Evolutionary conservation across 768 basidiomycete species (phyloP).

Genomic region (Suillus subluteus): DNA sequence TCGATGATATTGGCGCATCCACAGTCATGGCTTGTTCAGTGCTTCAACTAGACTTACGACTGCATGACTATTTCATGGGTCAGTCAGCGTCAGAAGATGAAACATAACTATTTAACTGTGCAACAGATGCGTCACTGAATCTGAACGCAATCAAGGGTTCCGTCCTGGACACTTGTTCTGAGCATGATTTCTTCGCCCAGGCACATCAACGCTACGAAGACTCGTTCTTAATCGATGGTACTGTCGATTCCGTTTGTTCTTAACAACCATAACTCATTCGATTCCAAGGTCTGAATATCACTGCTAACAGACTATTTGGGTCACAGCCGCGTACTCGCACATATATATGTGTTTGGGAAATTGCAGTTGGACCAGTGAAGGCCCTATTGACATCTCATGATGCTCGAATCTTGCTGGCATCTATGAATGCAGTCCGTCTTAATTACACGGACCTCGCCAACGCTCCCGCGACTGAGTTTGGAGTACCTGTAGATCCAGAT

Average conservation of each 20-base stretch:
- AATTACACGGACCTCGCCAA: conserved; percentile 81
- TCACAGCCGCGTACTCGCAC: conserved; percentile 82
- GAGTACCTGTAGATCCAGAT: conserved; percentile 72
- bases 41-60: conserved; percentile 73
- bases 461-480: conserved; percentile 73
- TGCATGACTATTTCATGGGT: conserved; percentile 93
- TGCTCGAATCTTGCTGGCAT: conserved; percentile 51
- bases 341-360: conserved; percentile 94
- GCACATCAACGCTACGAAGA: conserved; percentile 30
- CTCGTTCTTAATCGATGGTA: conserved; percentile 55
- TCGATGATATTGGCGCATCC: conserved; percentile 53
- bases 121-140: conserved; percentile 79
- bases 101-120: conserved; percentile 16
- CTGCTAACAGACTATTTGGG: conserved; percentile 87
- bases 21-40: conserved; percentile 64
- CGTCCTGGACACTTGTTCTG: conserved; percentile 50
- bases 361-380: conserved; percentile 68
- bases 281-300: conserved; percentile 71
- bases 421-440: conserved; percentile 58
- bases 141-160: conserved; percentile 59
- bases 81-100: conserved; percentile 17
- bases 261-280: conserved; percentile 8
- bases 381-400: conserved; percentile 59
- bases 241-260: conserved; percentile 9
- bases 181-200: conserved; percentile 38